Evolutionary conservation across 768 basidiomycete species (phyloP), one percentile per base, ranked within the genome.

Genomic region (Cystobasidiopsis lactophilus): DNA sequence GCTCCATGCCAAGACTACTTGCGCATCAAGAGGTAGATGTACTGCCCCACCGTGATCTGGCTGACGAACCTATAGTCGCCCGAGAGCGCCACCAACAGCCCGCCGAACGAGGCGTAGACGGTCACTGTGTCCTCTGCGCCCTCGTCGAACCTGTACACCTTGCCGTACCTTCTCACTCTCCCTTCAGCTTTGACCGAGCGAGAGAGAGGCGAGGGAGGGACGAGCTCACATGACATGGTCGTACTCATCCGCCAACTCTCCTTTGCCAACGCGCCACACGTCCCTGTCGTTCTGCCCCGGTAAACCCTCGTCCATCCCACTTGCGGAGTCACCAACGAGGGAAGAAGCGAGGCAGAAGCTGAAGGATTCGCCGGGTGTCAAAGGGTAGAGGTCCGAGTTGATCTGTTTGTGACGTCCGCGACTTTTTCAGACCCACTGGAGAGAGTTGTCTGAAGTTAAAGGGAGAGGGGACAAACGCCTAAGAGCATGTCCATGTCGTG

Each of bases 211-310:
- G n/a, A 19, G n/a, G 1, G 30, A 26, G 91, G 89, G 66, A 85
- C n/a, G n/a, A n/a, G n/a, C n/a, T n/a, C n/a, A 88, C 88, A 95
- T 95, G 59, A 98, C 91, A 71, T 96, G 96, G 63, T 95, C 89
- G 63, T 86, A 98, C 59, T 96, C 88, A 54, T 86, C 82, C 58
- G 95, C 91, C 26, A 98, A 66, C 11, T 78, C 89, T 64, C 75
- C 73, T 59, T 72, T 74, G 14, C 75, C 84, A 67, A 79, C 86
- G 35, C 45, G 52, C 78, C 69, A 58, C 30, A 83, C 81, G 35
- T 59, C 64, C 65, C 82, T 77, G 51, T 77, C 81, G 51, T 71
- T 66, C 55, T 69, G 71, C 66, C 70, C 61, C 53, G 69, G 59
- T 35, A 69, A 67, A 7, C 70, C 67, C 9, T 72, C 74, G 4